Evolutionary conservation across 371 early-diverging fungal species (phyloP).

Genomic region (Apophysomyces elegans): DNA sequence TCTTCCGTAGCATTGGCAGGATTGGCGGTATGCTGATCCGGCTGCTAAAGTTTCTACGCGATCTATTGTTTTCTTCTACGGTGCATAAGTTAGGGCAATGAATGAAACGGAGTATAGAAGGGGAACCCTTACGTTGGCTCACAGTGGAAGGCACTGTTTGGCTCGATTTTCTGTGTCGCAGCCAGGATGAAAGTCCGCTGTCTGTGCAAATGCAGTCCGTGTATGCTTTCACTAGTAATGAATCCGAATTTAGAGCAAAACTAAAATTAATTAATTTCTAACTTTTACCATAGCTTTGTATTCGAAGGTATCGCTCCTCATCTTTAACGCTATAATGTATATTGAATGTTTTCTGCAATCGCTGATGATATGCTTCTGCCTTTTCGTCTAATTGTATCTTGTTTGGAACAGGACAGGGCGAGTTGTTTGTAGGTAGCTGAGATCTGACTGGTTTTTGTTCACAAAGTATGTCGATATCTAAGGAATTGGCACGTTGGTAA

Average conservation of each 20-base stretch:
- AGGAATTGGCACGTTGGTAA: neutral
- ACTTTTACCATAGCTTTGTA: neutral
- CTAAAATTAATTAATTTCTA: neutral
- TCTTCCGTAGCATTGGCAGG: neutral
- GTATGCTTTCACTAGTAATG: neutral
- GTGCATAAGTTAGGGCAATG: neutral
- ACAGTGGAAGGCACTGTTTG: neutral
- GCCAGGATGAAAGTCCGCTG: slow-evolving; percentile 2
- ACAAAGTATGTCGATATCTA: neutral
- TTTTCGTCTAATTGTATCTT: neutral
- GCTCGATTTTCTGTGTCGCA: neutral
- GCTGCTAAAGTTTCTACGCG: neutral
- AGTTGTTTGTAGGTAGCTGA: neutral
- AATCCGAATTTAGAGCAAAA: neutral
- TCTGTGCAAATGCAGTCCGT: slow-evolving; percentile 1
- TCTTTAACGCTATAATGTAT: neutral
- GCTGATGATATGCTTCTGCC: neutral
- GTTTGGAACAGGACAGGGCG: neutral
- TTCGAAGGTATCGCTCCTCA: neutral
- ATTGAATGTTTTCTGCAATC: neutral
- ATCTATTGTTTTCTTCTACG: neutral
- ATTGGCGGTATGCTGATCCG: neutral
- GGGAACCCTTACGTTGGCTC: neutral
- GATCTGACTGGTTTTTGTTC: neutral
- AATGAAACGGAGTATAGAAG: neutral